Evolutionary conservation across 805 yeast species (phyloP).

Genomic region (Saturnispora hagleri): DNA sequence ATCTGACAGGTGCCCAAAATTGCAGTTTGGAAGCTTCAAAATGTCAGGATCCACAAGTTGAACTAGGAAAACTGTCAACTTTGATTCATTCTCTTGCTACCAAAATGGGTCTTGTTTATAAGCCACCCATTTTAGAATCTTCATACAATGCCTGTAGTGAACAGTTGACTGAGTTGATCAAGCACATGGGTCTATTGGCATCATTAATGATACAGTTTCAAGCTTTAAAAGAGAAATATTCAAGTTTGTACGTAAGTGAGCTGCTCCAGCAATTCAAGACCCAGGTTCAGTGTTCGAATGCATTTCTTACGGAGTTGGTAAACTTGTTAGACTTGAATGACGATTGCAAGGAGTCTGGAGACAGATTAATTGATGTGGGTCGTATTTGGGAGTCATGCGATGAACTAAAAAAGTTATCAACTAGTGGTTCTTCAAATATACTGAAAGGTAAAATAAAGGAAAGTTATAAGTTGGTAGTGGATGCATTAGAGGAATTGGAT

Average conservation of each 20-base stretch:
- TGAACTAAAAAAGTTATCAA: slow-evolving; percentile 31
- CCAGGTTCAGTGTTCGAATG: slow-evolving; percentile 6
- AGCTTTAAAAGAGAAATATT: slow-evolving; percentile 26
- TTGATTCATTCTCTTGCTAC: slow-evolving; percentile 69
- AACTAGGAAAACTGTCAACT: slow-evolving; percentile 48
- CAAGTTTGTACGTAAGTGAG: slow-evolving; percentile 24
- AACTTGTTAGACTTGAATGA: slow-evolving; percentile 10
- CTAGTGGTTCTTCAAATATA: slow-evolving; percentile 45
- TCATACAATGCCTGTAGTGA: slow-evolving; percentile 37
- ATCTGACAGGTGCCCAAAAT: neutral
- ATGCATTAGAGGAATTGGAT: slow-evolving; percentile 56
- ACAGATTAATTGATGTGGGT: slow-evolving; percentile 52
- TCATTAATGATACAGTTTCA: slow-evolving; percentile 37
- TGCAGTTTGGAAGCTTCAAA: slow-evolving; percentile 16
- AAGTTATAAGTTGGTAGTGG: slow-evolving; percentile 41
- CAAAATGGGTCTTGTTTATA: slow-evolving; percentile 62
- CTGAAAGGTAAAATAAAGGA: slow-evolving; percentile 38
- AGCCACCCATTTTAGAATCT: slow-evolving; percentile 41
- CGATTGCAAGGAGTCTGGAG: slow-evolving; percentile 20
- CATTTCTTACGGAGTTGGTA: slow-evolving; percentile 12
- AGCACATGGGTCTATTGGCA: slow-evolving; percentile 35
- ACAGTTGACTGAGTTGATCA: slow-evolving; percentile 39
- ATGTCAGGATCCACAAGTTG: slow-evolving; percentile 41
- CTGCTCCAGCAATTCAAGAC: slow-evolving; percentile 20
- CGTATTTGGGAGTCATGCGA: slow-evolving; percentile 67